Evolutionary conservation across 805 yeast species (phyloP).

Genomic region (Komagataella pseudopastoris): DNA sequence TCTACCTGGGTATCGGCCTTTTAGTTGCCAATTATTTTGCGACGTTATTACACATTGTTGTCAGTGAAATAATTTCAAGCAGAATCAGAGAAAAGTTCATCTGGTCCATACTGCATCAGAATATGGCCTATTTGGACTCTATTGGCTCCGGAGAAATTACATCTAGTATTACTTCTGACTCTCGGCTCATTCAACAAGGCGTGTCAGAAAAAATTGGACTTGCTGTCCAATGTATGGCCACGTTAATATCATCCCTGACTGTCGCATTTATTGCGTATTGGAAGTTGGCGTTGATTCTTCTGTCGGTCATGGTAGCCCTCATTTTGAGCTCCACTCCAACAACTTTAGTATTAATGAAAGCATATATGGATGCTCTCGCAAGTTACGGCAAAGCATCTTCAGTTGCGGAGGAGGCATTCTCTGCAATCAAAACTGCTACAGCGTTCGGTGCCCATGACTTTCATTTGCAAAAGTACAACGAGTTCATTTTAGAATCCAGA

Average conservation of each 20-base stretch:
- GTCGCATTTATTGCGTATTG: slow-evolving; percentile 13
- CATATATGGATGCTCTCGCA: neutral
- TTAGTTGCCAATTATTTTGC: slow-evolving; percentile 16
- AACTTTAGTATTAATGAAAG: slow-evolving; percentile 38
- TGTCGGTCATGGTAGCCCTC: slow-evolving; percentile 42
- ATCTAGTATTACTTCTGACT: slow-evolving; percentile 25
- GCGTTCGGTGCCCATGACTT: slow-evolving; percentile 26
- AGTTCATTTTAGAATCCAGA: slow-evolving; percentile 12
- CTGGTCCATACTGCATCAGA: slow-evolving; percentile 21
- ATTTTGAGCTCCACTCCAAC: slow-evolving; percentile 35
- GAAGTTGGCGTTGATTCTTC: slow-evolving; percentile 19
- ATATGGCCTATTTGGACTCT: slow-evolving; percentile 25
- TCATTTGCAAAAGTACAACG: slow-evolving; percentile 16
- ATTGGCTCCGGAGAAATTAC: slow-evolving; percentile 27
- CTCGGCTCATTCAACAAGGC: slow-evolving; percentile 25
- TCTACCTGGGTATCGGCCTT: slow-evolving; percentile 24
- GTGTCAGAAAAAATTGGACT: slow-evolving; percentile 26
- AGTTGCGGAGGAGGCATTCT: slow-evolving; percentile 25
- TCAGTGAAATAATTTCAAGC: slow-evolving; percentile 26
- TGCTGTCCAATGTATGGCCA: slow-evolving; percentile 21
- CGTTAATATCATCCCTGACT: slow-evolving; percentile 17
- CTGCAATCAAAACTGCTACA: slow-evolving; percentile 24
- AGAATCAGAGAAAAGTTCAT: slow-evolving; percentile 19
- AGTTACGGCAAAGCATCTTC: slow-evolving; percentile 4
- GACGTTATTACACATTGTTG: slow-evolving; percentile 20